Base-by-base conservation (phyloP, 2,329 filamentous ascomycete species). In the Lithohypha guttulata region DNA sequence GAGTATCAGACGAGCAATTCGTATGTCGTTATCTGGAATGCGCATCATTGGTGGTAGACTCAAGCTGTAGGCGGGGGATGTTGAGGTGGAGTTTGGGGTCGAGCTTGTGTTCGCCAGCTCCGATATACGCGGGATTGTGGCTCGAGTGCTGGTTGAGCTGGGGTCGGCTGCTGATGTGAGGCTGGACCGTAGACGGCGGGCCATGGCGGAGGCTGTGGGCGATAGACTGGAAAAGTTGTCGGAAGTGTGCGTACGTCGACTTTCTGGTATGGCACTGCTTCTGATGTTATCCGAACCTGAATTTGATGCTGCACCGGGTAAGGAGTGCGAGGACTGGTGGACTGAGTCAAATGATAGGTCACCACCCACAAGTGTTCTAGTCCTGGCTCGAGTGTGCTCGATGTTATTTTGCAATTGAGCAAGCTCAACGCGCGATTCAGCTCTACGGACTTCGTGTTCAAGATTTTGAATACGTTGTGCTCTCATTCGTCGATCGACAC, bases 391-490 rank as follows among this genome's bases (percentile, higher is more conserved):
- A 9, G 23, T 14, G 5, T 26, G 18, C 15, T 40, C 37, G 29
- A 34, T 21, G 28, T 27, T 40, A 15, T 22, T 40, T 18, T 40
- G 37, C 6, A 27, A n/a, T 11, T 43, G 39, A 3, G 49, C 47
- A 8, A 41, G 37, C n/a, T 44, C 44, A 10, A 51, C 46, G 7
- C 46, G 41, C 19, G 45, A 43, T 34, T 51, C 49, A 25, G 49
- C 49, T 19, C 45, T 39, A 20, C 49, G 47, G 14, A 46, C 41
- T 41, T 51, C 47, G 23, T 35, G 39, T 27, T 50, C 39, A 2
- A 51, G 37, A 10, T 49, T 38, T 25, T 47, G 42, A 18, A 51
- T 42, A 25, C 44, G 44, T 3, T 43, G 43, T 5, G 39, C 14
- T 35, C 49, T 32, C 11, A 42, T 32, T 10, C 30, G 30, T 14